These are phyloP conservation scores for Curvularia verruculosa DNA, from an alignment of 2,329 filamentous ascomycete genomes.

Conservation along the genomic window DNA sequence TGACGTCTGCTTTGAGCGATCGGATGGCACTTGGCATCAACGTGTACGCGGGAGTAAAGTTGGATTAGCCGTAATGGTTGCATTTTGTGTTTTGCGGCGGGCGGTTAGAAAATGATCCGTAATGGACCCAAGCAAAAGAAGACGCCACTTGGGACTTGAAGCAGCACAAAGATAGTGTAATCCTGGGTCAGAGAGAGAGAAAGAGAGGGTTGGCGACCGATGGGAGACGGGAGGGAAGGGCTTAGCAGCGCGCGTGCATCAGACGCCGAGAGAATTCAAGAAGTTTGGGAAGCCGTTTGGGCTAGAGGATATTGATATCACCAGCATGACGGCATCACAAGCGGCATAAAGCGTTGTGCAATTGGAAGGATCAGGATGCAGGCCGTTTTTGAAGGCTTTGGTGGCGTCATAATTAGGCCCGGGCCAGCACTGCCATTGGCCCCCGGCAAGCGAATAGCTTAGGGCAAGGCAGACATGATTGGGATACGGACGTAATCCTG, in stretches of 20 bases:
- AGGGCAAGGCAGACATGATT: slow-evolving; percentile 22
- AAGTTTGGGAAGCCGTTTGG: not conserved
- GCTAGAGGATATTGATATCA: not conserved
- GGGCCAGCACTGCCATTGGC: slow-evolving; percentile 15
- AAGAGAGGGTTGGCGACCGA: slow-evolving; percentile 3
- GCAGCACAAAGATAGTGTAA: slow-evolving; percentile 4
- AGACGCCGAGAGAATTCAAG: slow-evolving; percentile 1
- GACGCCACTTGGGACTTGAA: not conserved
- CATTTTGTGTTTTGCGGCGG: not conserved
- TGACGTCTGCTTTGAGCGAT: not conserved
- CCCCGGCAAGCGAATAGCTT: slow-evolving; percentile 7
- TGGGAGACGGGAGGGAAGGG: not conserved
- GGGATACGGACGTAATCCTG: slow-evolving; percentile 6
- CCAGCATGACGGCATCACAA: not conserved
- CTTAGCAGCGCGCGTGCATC: not conserved
- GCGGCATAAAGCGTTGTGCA: slow-evolving; percentile 7
- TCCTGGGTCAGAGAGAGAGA: slow-evolving; percentile 3
- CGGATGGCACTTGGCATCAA: not conserved
- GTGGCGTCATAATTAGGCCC: slow-evolving; percentile 10
- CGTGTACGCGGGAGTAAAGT: not conserved
- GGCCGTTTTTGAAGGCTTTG: slow-evolving; percentile 1
- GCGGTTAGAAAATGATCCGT: not conserved
- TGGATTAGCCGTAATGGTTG: not conserved
- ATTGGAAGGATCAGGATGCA: slow-evolving; percentile 3
- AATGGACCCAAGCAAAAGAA: not conserved